These are phyloP conservation scores for Yarrowia sp. DNA, from an alignment of 805 yeast species.

Conservation along the genomic window DNA sequence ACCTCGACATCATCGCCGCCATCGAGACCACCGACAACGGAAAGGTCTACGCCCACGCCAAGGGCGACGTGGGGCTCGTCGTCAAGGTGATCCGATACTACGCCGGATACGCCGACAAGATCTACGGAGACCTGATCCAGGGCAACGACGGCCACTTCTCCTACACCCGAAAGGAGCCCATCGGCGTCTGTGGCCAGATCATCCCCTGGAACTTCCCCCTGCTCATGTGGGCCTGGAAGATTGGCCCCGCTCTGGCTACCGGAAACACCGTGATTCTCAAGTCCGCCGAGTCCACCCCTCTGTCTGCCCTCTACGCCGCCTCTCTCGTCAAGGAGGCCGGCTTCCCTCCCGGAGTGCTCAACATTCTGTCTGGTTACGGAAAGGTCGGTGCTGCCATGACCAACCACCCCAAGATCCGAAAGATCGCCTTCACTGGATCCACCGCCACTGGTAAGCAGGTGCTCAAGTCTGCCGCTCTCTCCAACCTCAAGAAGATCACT, in stretches of 20 bases:
- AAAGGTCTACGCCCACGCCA: constrained; percentile 59
- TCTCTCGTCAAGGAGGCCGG: constrained; percentile 67
- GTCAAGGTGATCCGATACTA: constrained; percentile 65
- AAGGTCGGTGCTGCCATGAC: constrained; percentile 70
- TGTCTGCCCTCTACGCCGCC: constrained; percentile 69
- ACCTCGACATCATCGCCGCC: constrained; percentile 73
- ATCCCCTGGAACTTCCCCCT: constrained; percentile 79
- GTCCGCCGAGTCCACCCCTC: constrained; percentile 78
- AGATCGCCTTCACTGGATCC: constrained; percentile 94
- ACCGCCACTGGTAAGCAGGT: constrained; percentile 85
- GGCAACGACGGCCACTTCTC: constrained; percentile 66
- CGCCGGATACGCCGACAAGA: constrained; percentile 79
- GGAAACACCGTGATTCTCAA: constrained; percentile 78
- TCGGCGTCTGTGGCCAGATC: constrained; percentile 71
- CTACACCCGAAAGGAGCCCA: constrained; percentile 71
- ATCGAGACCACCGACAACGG: constrained; percentile 93
- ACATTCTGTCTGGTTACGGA: constrained; percentile 75
- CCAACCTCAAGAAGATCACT: constrained; percentile 82
- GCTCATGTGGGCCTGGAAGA: constrained; percentile 79
- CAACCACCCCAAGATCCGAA: constrained; percentile 69
- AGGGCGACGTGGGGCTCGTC: constrained; percentile 61
- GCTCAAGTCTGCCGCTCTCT: constrained; percentile 74
- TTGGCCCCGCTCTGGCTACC: constrained; percentile 82
- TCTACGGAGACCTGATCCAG: constrained; percentile 61
- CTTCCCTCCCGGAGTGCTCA: constrained; percentile 77